These are phyloP conservation scores for Fusarium burgessii DNA, from an alignment of 2,329 filamentous ascomycete species.

Conservation along the genomic window DNA sequence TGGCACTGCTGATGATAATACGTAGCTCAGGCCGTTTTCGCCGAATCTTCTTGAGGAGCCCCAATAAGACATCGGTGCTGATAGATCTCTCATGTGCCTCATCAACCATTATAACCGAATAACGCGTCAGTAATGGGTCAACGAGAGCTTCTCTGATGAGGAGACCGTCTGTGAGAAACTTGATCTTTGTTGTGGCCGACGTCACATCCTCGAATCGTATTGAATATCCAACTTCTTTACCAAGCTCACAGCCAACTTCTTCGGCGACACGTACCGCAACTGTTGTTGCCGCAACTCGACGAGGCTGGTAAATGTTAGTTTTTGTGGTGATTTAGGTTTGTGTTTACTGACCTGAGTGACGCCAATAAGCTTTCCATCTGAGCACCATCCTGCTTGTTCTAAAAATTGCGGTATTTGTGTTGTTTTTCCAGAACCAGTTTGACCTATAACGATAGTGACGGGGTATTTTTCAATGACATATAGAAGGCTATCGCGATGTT, in stretches of 20 bases:
- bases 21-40: slow-evolving; percentile 83
- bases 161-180: slow-evolving; percentile 94
- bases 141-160: slow-evolving; percentile 92
- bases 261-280: slow-evolving; percentile 90
- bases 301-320: slow-evolving; percentile 69
- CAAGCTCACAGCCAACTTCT: slow-evolving; percentile 86
- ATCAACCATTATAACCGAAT: slow-evolving; percentile 97
- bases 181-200: slow-evolving; percentile 85
- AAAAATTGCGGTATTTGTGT: slow-evolving; percentile 96
- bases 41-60: slow-evolving; percentile 89
- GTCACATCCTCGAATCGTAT: slow-evolving; percentile 94
- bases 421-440: slow-evolving; percentile 95
- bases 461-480: slow-evolving; percentile 88
- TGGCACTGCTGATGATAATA: slow-evolving; percentile 93
- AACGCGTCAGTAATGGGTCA: slow-evolving; percentile 89
- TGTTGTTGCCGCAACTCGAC: slow-evolving; percentile 89
- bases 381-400: slow-evolving; percentile 89
- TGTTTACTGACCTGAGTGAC: slow-evolving; percentile 81
- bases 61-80: slow-evolving; percentile 90
- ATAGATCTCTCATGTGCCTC: slow-evolving; percentile 95
- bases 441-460: slow-evolving; percentile 90
- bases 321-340: slow-evolving; percentile 12
- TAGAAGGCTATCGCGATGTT: slow-evolving; percentile 81
- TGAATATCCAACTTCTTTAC: slow-evolving; percentile 92
- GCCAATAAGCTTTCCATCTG: slow-evolving; percentile 83